Percentiles rank a stretch among this genome's conserved stretches.
Evolutionary conservation across 768 basidiomycete species (phyloP).

Genomic region (Phylloporus arenicola): DNA sequence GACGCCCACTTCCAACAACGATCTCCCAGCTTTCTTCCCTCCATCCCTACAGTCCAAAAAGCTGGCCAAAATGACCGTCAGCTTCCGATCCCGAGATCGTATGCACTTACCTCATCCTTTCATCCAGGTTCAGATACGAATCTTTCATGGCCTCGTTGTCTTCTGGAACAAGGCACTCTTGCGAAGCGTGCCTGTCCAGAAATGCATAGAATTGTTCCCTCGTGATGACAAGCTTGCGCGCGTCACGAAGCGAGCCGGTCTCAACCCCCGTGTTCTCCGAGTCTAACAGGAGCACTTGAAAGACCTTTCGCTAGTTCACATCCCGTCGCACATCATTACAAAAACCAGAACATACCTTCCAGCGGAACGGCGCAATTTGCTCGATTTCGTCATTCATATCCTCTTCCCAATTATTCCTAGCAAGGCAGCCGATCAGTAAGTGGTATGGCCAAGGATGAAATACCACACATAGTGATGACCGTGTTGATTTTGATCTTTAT

Average conservation of each 20-base stretch:
- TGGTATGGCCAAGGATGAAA: too few relatives aligned
- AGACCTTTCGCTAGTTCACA: conserved; percentile 22
- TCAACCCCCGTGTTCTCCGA: conserved; percentile 32
- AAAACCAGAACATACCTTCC: conserved; percentile 30
- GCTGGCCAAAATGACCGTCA: conserved; percentile 10
- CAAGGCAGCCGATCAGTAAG: not conserved
- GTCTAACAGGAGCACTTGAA: conserved; percentile 33
- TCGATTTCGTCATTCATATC: conserved; percentile 37
- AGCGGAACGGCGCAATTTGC: conserved; percentile 32
- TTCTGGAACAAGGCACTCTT: conserved; percentile 33
- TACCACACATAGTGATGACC: conserved; percentile 26
- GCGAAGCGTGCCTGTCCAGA: conserved; percentile 28
- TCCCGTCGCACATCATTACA: not conserved
- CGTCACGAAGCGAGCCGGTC: conserved; percentile 31
- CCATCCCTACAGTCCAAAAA: conserved; percentile 33
- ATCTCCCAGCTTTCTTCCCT: conserved; percentile 23
- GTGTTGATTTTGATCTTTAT: conserved; percentile 38
- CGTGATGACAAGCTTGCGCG: conserved; percentile 32
- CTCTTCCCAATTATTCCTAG: conserved; percentile 35
- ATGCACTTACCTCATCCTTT: conserved; percentile 31
- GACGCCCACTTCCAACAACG: conserved; percentile 33
- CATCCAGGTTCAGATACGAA: conserved; percentile 36
- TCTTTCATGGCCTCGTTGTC: conserved; percentile 37
- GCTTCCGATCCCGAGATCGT: not conserved
- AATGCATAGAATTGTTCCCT: conserved; percentile 33